Evolutionary conservation across 768 basidiomycete genomes (phyloP).

Genomic region (Clitopilus passeckerianus): DNA sequence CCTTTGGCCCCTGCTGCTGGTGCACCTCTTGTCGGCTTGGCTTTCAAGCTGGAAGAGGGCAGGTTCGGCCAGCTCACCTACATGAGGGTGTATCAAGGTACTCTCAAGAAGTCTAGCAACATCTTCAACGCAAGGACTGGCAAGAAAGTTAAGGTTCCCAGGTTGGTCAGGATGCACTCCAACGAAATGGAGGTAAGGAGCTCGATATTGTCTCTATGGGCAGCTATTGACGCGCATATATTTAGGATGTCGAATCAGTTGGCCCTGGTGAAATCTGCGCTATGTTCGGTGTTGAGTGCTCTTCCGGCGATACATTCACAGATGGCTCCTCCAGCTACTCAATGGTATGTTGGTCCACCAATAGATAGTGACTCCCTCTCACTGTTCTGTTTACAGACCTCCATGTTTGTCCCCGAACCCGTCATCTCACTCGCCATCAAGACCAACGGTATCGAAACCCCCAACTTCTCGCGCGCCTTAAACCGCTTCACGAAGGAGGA

Average conservation of each 20-base stretch:
- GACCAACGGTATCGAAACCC: conserved; percentile 86
- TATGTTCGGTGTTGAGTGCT: conserved; percentile 98
- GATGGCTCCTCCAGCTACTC: conserved; percentile 86
- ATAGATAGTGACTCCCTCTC: neutral
- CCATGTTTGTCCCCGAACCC: conserved; percentile 98
- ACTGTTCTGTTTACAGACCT: conserved; percentile 51
- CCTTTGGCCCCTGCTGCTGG: conserved; percentile 77
- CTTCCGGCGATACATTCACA: conserved; percentile 96
- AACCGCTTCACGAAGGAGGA: conserved; percentile 99
- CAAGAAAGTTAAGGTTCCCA: conserved; percentile 95
- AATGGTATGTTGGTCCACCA: conserved; percentile 58
- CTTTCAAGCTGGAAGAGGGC: conserved; percentile 98
- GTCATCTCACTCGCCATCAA: conserved; percentile 96
- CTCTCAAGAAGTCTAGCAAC: conserved; percentile 75
- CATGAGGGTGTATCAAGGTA: conserved; percentile 97
- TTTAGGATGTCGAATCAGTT: conserved; percentile 84
- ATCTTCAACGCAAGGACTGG: conserved; percentile 94
- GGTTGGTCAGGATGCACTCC: conserved; percentile 95
- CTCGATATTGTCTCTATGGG: neutral
- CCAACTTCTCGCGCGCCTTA: conserved; percentile 94
- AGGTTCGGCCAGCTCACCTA: conserved; percentile 97
- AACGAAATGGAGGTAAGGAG: conserved; percentile 93
- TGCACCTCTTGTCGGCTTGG: conserved; percentile 87
- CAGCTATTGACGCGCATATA: neutral
- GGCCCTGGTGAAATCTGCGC: conserved; percentile 99